Evolutionary conservation across 768 basidiomycete genomes (phyloP).

Genomic region (Gelatoporia subvermispora): DNA sequence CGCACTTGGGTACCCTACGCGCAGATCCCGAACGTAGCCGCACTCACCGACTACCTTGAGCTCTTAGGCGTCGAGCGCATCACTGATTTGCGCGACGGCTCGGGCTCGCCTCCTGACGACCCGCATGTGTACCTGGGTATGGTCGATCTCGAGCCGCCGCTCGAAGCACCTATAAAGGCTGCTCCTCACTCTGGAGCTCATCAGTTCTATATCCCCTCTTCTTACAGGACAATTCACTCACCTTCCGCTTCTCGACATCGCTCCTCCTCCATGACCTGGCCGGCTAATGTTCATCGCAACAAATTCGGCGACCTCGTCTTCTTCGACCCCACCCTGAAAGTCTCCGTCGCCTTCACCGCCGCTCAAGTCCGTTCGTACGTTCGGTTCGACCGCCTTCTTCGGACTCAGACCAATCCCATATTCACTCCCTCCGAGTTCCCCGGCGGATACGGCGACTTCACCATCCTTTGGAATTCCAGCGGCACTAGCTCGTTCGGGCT

Average conservation of each 20-base stretch:
- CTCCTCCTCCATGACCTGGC: background rate
- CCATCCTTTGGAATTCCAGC: background rate
- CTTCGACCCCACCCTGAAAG: background rate
- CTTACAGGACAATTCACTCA: background rate
- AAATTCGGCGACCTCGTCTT: background rate
- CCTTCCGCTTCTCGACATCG: background rate
- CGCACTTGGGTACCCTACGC: slow-evolving; percentile 29
- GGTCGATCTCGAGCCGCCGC: background rate
- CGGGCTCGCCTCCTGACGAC: slow-evolving; percentile 2
- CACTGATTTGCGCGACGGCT: background rate
- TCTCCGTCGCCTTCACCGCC: background rate
- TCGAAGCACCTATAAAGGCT: background rate
- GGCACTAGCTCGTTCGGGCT: background rate
- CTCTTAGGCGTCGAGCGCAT: slow-evolving; percentile 13
- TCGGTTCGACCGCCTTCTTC: slow-evolving; percentile 1
- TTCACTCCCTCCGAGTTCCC: background rate
- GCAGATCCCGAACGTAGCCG: slow-evolving; percentile 16
- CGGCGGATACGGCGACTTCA: slow-evolving; percentile 2
- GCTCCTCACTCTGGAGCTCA: background rate
- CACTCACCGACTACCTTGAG: slow-evolving; percentile 19
- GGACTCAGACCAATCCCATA: background rate
- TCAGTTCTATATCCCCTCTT: background rate
- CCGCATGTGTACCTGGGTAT: slow-evolving; percentile 5
- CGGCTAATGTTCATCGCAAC: background rate
- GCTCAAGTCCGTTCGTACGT: slow-evolving; percentile 1